Evolutionary conservation across 495 filamentous ascomycete genomes (phyloP).

Genomic region (Lasiosphaeria hispida): DNA sequence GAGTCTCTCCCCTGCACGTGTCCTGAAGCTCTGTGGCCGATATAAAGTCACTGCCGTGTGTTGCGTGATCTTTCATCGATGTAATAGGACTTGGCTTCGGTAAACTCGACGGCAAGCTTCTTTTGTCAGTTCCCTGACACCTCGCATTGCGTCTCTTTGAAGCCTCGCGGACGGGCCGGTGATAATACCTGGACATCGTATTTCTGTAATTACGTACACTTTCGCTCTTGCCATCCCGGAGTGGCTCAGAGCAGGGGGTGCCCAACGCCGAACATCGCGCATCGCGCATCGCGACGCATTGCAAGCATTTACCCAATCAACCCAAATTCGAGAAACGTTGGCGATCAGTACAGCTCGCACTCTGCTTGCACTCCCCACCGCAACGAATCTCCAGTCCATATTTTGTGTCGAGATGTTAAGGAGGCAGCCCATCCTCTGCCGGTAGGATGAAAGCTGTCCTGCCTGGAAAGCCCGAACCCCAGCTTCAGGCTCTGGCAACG

Average conservation of each 20-base stretch:
- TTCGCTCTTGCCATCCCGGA: conserved; percentile 7
- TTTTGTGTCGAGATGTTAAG: conserved; percentile 14
- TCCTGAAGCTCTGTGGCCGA: too few species aligned
- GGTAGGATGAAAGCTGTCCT: conserved; percentile 69
- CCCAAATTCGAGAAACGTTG: background rate
- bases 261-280: background rate
- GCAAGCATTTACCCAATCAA: background rate
- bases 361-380: background rate
- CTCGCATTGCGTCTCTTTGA: background rate
- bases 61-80: too few species aligned
- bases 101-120: too few species aligned
- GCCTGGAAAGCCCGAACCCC: conserved; percentile 85
- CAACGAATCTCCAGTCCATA: background rate
- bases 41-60: too few species aligned
- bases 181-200: background rate
- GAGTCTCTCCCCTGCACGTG: too few species aligned
- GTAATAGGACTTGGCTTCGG: too few species aligned
- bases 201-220: background rate
- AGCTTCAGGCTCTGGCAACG: conserved; percentile 84
- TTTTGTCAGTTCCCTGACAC: background rate
- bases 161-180: background rate
- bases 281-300: conserved; percentile 1
- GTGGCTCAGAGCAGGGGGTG: background rate
- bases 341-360: too few species aligned
- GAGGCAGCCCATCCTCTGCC: conserved; percentile 6